phyloP scores from a whole-genome alignment of 2,329 filamentous ascomycete species.

The Venturia pyrina region DNA sequence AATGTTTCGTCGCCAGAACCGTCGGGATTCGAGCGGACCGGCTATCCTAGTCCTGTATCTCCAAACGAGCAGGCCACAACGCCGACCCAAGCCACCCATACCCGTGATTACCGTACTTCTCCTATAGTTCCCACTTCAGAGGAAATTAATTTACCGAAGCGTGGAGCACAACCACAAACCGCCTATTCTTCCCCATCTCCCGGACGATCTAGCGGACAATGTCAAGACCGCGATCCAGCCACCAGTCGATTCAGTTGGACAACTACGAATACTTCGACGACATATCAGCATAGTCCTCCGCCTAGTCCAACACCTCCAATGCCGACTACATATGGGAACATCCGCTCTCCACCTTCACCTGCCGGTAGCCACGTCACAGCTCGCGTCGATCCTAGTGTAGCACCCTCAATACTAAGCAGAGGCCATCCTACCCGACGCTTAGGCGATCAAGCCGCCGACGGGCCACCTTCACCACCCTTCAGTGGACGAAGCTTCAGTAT shows the following conservation, averaged over 20 bases:
- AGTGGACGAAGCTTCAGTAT: conserved; percentile 20
- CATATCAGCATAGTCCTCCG: conserved; percentile 31
- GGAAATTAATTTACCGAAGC: conserved; percentile 4
- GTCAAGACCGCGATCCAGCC: conserved; percentile 10
- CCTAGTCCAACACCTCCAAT: conserved; percentile 28
- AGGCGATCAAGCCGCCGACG: conserved; percentile 12
- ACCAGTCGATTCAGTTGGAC: conserved; percentile 54
- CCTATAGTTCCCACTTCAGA: neutral
- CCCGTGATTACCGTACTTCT: neutral
- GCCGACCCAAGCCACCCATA: conserved; percentile 6
- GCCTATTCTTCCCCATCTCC: neutral
- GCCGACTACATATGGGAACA: conserved; percentile 8
- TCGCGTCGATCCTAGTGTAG: conserved; percentile 17
- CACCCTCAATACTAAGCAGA: conserved; percentile 15
- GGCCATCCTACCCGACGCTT: conserved; percentile 8
- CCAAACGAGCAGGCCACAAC: neutral
- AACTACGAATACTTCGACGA: conserved; percentile 44
- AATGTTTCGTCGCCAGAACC: conserved; percentile 21
- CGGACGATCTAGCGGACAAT: neutral
- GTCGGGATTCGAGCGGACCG: neutral
- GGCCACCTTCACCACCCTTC: conserved; percentile 18
- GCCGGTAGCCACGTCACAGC: conserved; percentile 23
- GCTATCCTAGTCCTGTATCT: conserved; percentile 4
- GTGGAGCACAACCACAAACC: conserved; percentile 8
- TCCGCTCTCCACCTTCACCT: conserved; percentile 15